Conservation (phyloP, 345 rosid species). For the Chamaenerion angustifolium region DNA sequence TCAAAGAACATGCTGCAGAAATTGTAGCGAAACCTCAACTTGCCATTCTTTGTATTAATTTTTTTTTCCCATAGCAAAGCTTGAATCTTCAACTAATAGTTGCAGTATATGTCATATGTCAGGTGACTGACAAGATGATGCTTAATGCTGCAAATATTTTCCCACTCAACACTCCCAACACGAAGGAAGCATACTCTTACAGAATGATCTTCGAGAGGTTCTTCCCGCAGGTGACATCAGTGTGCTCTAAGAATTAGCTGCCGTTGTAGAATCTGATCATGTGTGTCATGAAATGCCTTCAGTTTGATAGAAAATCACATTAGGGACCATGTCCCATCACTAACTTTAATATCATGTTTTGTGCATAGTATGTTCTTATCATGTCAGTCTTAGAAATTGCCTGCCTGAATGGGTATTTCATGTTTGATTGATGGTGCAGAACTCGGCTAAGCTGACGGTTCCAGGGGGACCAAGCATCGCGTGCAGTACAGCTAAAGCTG, state of each 20-base stretch:
- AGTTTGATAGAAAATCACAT: no score
- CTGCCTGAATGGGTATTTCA: no score
- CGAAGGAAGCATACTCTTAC: slow-evolving; percentile 84
- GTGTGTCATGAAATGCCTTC: no score
- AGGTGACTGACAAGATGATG: slow-evolving; percentile 88
- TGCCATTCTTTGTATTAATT: neutral
- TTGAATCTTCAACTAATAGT: no score
- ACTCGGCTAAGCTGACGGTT: slow-evolving; percentile 70
- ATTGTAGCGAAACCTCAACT: slow-evolving; percentile 24
- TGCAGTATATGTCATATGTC: neutral
- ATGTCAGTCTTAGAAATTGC: no score
- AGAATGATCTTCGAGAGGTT: slow-evolving; percentile 85
- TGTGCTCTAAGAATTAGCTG: no score
- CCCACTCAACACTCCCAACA: slow-evolving; percentile 70
- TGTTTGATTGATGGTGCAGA: slow-evolving; percentile 22
- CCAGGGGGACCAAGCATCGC: slow-evolving; percentile 89
- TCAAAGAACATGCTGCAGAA: slow-evolving; percentile 62
- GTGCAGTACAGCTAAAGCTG: slow-evolving; percentile 81
- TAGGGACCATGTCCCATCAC: no score
- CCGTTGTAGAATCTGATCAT: no score
- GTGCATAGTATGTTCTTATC: no score
- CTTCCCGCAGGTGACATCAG: slow-evolving; percentile 60
- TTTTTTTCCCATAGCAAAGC: no score
- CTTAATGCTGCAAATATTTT: slow-evolving; percentile 49
- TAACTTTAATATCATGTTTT: no score